Conservation (phyloP, 2,329 filamentous ascomycete species). For the Claviceps purpurea region DNA sequence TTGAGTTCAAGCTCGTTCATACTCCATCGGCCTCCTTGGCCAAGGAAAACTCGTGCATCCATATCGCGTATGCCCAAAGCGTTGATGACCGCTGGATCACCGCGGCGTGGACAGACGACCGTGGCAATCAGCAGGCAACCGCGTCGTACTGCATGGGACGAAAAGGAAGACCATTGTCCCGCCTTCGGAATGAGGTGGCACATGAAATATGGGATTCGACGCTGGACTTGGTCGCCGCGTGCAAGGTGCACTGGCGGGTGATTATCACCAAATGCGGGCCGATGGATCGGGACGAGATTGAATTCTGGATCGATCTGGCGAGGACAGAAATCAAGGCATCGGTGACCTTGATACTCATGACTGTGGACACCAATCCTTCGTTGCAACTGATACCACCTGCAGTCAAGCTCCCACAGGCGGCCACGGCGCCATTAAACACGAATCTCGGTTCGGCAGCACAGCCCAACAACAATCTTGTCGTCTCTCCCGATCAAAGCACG, state of each 20-base stretch:
- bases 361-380: constrained; percentile 51
- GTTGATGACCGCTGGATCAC: constrained; percentile 66
- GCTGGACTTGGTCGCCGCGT: constrained; percentile 53
- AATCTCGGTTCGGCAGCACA: constrained; percentile 60
- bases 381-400: constrained; percentile 48
- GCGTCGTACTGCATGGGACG: constrained; percentile 59
- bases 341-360: constrained; percentile 45
- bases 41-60: constrained; percentile 67
- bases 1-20: constrained; percentile 60
- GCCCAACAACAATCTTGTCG: constrained; percentile 29
- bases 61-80: constrained; percentile 66
- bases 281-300: constrained; percentile 53
- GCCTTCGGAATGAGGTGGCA: constrained; percentile 48
- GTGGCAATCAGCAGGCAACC: constrained; percentile 58
- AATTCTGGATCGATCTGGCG: constrained; percentile 42
- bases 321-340: constrained; percentile 36
- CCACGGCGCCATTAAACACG: constrained; percentile 33
- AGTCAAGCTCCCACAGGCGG: constrained; percentile 31
- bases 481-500: constrained; percentile 47
- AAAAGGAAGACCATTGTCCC: constrained; percentile 37
- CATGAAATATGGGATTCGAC: constrained; percentile 70
- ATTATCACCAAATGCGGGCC: constrained; percentile 59
- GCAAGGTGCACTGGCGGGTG: constrained; percentile 64
- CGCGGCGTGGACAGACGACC: constrained; percentile 69
- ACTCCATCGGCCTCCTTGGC: constrained; percentile 60